A percentile compares a stretch with the other conserved stretches of the same genome.
phyloP scores from a whole-genome alignment of 495 filamentous ascomycete species.

The Xylaria longipes region DNA sequence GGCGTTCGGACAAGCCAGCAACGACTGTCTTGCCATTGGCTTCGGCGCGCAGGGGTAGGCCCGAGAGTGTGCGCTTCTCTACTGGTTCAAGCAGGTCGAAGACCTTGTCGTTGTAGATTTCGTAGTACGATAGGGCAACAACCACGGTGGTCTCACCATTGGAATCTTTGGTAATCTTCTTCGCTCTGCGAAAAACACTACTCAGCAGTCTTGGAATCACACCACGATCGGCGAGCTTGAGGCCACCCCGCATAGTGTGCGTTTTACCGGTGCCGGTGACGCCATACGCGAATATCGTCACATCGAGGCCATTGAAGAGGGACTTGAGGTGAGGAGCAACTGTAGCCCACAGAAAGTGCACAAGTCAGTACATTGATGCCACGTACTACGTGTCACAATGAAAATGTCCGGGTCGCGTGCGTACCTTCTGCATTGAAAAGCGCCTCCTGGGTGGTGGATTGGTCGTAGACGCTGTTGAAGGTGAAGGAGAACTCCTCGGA shows the following conservation, averaged over 20 bases:
- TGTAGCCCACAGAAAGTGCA: conserved; percentile 26
- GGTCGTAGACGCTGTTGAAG: conserved; percentile 92
- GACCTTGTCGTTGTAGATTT: conserved; percentile 97
- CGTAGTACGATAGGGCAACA: conserved; percentile 91
- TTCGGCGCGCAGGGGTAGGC: conserved; percentile 82
- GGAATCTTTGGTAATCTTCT: conserved; percentile 88
- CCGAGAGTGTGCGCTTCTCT: conserved; percentile 85
- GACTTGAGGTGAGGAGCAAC: conserved; percentile 75
- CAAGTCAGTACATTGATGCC: background rate
- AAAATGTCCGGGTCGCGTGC: conserved; percentile 25
- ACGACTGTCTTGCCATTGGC: conserved; percentile 91
- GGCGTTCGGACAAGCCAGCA: conserved; percentile 85
- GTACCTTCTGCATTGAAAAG: conserved; percentile 88
- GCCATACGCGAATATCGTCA: conserved; percentile 95
- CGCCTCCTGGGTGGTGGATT: conserved; percentile 77
- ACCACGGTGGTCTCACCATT: conserved; percentile 73
- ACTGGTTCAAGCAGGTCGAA: conserved; percentile 91
- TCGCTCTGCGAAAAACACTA: conserved; percentile 80
- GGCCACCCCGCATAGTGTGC: conserved; percentile 96
- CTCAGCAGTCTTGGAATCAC: conserved; percentile 90
- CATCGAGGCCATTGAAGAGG: conserved; percentile 91
- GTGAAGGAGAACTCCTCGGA: conserved; percentile 90
- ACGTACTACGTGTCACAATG: conserved; percentile 7
- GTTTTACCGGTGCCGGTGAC: conserved; percentile 97
- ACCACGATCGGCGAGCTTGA: conserved; percentile 85